phyloP scores from a whole-genome alignment of 345 rosid genomes.

The Eucalyptus shirleyi region DNA sequence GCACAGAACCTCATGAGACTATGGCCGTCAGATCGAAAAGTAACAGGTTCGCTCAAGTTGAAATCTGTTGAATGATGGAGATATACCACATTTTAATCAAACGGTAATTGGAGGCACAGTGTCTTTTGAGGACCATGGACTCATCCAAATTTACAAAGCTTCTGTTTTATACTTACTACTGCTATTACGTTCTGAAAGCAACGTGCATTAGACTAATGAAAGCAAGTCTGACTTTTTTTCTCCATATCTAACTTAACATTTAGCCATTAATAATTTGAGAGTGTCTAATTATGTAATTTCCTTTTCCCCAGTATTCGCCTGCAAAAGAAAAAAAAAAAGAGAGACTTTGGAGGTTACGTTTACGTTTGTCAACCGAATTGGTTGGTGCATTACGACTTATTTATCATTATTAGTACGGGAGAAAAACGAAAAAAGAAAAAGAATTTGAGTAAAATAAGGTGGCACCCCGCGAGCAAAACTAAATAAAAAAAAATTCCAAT shows the following conservation, averaged over 20 bases:
- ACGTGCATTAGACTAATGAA: not conserved
- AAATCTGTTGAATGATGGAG: not conserved
- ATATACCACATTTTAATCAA: not conserved
- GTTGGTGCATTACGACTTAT: not conserved
- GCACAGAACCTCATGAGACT: not conserved
- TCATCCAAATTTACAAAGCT: not conserved
- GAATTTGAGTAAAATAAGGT: not conserved
- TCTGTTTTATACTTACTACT: not conserved
- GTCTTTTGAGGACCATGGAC: not conserved
- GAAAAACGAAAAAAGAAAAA: not conserved
- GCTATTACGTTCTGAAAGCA: not conserved
- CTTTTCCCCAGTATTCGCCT: not conserved
- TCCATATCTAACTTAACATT: not conserved
- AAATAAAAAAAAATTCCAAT: not conserved
- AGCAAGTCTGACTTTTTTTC: not conserved
- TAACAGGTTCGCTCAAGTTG: not conserved
- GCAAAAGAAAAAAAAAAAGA: not conserved
- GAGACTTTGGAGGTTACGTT: not conserved
- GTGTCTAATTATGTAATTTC: not conserved
- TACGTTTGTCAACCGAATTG: not conserved
- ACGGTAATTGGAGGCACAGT: not conserved
- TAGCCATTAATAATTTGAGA: not conserved
- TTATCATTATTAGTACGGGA: not conserved
- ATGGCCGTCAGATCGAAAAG: not conserved
- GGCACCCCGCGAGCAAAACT: rapidly evolving